Evolutionary conservation across 345 rosid genomes (phyloP).

Genomic region (Anastatica hierochuntica): DNA sequence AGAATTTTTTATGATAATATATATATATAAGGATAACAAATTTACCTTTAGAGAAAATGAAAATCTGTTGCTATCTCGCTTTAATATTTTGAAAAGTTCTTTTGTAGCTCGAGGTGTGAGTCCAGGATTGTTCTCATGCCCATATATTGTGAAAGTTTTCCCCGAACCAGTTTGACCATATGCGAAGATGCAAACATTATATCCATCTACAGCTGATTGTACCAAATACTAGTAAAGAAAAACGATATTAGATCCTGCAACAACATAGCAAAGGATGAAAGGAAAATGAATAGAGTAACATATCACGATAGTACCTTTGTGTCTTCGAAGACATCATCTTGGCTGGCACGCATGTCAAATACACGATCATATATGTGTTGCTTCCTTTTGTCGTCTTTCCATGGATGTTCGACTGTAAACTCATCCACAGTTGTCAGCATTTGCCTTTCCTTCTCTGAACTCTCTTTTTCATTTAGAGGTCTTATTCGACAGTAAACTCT

Average conservation of each 20-base stretch:
- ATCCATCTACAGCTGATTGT: constrained; percentile 95
- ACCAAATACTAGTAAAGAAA: constrained; percentile 59
- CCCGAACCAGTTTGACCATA: constrained; percentile 99
- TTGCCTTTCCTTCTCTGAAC: constrained; percentile 39
- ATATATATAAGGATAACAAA: neutral
- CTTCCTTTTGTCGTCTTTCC: constrained; percentile 87
- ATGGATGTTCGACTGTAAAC: constrained; percentile 83
- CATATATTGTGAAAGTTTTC: constrained; percentile 92
- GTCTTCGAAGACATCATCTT: constrained; percentile 85
- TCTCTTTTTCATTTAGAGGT: constrained; percentile 78
- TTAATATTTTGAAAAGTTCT: constrained; percentile 77
- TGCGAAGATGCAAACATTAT: constrained; percentile 91
- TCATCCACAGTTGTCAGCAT: constrained; percentile 52
- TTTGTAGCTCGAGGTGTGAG: constrained; percentile 78
- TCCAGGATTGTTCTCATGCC: constrained; percentile 67
- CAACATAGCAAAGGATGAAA: constrained; percentile 1
- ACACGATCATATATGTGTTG: constrained; percentile 93
- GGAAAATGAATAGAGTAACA: neutral
- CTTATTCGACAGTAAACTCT: constrained; percentile 86
- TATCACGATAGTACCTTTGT: constrained; percentile 48
- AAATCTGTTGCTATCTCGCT: constrained; percentile 66
- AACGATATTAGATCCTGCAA: neutral
- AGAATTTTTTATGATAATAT: neutral
- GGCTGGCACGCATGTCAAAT: constrained; percentile 65
- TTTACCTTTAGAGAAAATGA: constrained; percentile 83